These are phyloP conservation scores for Vanrija sp. DNA, from an alignment of 1,284 basidiomycete genomes.

Conservation along the genomic window DNA sequence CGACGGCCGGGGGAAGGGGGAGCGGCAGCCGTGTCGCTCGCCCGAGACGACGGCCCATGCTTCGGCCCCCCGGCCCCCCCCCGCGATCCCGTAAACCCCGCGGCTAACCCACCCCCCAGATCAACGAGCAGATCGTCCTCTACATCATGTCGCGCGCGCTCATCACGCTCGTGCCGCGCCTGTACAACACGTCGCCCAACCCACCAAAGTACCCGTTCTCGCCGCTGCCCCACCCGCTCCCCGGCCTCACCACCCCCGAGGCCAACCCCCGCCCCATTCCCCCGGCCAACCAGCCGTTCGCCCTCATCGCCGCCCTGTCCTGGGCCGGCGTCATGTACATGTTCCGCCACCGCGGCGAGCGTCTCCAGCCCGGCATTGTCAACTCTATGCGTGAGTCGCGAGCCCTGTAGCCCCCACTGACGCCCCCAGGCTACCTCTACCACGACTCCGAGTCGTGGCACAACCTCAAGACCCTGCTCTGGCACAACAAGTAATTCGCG, in stretches of 20 bases:
- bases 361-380: conserved; percentile 84
- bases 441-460: conserved; percentile 72
- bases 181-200: conserved; percentile 40
- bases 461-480: conserved; percentile 64
- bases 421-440: conserved; percentile 60
- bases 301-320: conserved; percentile 78
- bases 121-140: conserved; percentile 99
- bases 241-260: conserved; percentile 33
- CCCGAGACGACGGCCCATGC: not conserved
- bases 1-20: not conserved
- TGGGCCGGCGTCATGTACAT: conserved; percentile 99
- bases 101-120: conserved; percentile 40
- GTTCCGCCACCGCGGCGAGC: conserved; percentile 78
- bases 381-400: conserved; percentile 51
- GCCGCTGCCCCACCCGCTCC: conserved; percentile 40
- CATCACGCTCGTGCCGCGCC: conserved; percentile 77
- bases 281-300: conserved; percentile 76
- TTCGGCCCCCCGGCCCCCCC: not conserved
- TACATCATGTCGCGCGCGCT: conserved; percentile 88
- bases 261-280: conserved; percentile 63
- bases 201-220: conserved; percentile 36
- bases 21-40: not conserved
- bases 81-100: not conserved
- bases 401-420: not conserved
- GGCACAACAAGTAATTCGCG: conserved; percentile 64